phyloP scores from a whole-genome alignment of 2,329 filamentous ascomycete genomes.

The Xylaria digitata region DNA sequence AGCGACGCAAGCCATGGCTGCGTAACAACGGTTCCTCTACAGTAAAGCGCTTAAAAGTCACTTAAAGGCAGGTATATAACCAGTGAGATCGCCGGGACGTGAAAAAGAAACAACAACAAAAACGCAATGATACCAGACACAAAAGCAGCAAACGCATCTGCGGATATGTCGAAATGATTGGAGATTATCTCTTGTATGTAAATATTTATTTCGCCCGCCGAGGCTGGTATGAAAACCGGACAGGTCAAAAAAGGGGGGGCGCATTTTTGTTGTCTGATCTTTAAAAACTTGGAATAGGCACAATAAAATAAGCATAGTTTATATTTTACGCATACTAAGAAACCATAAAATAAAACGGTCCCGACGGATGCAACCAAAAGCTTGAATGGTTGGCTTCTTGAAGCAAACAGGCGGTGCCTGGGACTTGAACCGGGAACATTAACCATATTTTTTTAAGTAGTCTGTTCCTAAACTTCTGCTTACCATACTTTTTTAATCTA shows the following conservation, averaged over 20 bases:
- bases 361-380: not conserved
- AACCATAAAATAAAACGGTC: not conserved
- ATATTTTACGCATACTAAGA: not conserved
- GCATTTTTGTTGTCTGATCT: slow-evolving; percentile 7
- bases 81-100: not conserved
- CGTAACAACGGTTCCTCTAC: slow-evolving; percentile 56
- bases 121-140: slow-evolving; percentile 27
- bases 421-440: not conserved
- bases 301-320: slow-evolving; percentile 4
- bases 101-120: not conserved
- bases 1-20: slow-evolving; percentile 70
- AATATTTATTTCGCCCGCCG: slow-evolving; percentile 21
- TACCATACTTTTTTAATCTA: not conserved
- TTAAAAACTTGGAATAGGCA: slow-evolving; percentile 14
- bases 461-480: not conserved
- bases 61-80: not conserved
- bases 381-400: not conserved
- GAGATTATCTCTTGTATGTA: slow-evolving; percentile 24
- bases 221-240: slow-evolving; percentile 19
- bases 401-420: not conserved
- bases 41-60: not conserved
- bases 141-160: slow-evolving; percentile 9
- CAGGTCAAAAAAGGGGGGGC: slow-evolving; percentile 7
- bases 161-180: slow-evolving; percentile 9
- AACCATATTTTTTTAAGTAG: not conserved